Percentiles rank a stretch among this genome's conserved stretches.
Evolutionary conservation across 495 filamentous ascomycete genomes (phyloP).

Genomic region (Darksidea phi): DNA sequence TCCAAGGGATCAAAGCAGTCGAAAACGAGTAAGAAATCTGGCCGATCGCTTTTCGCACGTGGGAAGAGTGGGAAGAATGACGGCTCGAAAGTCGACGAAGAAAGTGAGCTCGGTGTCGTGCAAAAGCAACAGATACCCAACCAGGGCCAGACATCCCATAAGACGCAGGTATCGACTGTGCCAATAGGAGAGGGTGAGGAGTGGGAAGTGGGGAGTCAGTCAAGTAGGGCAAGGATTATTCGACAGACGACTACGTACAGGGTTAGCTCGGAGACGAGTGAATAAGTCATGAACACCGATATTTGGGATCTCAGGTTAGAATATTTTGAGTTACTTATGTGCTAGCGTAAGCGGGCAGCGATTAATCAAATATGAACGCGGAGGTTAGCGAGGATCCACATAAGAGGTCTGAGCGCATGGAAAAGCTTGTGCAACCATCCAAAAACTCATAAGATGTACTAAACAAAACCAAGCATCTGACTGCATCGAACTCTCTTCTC

Average conservation of each 20-base stretch:
- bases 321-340: too few species aligned
- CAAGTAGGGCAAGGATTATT: constrained; percentile 43
- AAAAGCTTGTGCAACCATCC: too few species aligned
- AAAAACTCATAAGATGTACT: too few species aligned
- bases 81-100: background rate
- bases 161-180: background rate
- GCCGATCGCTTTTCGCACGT: constrained; percentile 1
- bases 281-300: background rate
- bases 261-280: constrained; percentile 14
- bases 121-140: background rate
- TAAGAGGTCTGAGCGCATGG: too few species aligned
- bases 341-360: too few species aligned
- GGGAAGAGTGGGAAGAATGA: background rate
- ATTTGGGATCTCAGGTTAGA: too few species aligned
- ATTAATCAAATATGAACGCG: too few species aligned
- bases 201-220: constrained; percentile 35
- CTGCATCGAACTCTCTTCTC: too few species aligned
- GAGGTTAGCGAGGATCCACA: too few species aligned
- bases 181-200: background rate
- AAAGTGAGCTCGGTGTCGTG: constrained; percentile 5
- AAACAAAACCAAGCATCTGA: too few species aligned
- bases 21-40: constrained; percentile 4
- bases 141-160: background rate
- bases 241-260: constrained; percentile 34
- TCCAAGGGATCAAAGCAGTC: constrained; percentile 5